These are phyloP conservation scores for Pleurotus djamor DNA, from an alignment of 768 basidiomycete species.

Conservation along the genomic window DNA sequence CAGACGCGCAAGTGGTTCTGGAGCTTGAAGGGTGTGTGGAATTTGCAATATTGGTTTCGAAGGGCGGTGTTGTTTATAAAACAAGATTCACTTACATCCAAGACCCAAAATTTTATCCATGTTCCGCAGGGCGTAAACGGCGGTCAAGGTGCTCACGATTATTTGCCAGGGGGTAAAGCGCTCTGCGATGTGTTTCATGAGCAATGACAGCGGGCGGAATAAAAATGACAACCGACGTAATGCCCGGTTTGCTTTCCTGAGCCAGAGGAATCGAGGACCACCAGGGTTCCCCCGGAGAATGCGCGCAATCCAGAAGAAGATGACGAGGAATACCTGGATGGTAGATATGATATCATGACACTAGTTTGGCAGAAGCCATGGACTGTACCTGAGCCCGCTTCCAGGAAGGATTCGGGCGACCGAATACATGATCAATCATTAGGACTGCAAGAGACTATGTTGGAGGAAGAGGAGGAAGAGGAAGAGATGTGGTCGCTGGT, in stretches of 20 bases:
- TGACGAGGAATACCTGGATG: slow-evolving; percentile 80
- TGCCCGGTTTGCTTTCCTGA: slow-evolving; percentile 54
- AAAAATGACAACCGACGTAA: slow-evolving; percentile 45
- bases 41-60: slow-evolving; percentile 2
- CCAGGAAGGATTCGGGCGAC: slow-evolving; percentile 87
- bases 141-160: slow-evolving; percentile 80
- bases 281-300: slow-evolving; percentile 62
- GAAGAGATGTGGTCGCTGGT: not conserved
- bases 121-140: slow-evolving; percentile 81
- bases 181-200: slow-evolving; percentile 33
- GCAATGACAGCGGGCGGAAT: not conserved
- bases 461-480: not conserved
- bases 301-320: slow-evolving; percentile 89
- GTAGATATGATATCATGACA: not conserved
- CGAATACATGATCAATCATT: slow-evolving; percentile 95
- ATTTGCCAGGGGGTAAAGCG: slow-evolving; percentile 97
- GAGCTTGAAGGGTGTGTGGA: slow-evolving; percentile 48
- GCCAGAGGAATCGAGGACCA: slow-evolving; percentile 67
- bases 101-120: slow-evolving; percentile 85
- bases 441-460: not conserved
- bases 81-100: slow-evolving; percentile 49
- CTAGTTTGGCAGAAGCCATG: not conserved
- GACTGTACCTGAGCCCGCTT: slow-evolving; percentile 73
- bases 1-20: slow-evolving; percentile 88
- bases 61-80: not conserved